Base-by-base conservation (phyloP, 2,329 filamentous ascomycete species). In the Monosporascus sp. region DNA sequence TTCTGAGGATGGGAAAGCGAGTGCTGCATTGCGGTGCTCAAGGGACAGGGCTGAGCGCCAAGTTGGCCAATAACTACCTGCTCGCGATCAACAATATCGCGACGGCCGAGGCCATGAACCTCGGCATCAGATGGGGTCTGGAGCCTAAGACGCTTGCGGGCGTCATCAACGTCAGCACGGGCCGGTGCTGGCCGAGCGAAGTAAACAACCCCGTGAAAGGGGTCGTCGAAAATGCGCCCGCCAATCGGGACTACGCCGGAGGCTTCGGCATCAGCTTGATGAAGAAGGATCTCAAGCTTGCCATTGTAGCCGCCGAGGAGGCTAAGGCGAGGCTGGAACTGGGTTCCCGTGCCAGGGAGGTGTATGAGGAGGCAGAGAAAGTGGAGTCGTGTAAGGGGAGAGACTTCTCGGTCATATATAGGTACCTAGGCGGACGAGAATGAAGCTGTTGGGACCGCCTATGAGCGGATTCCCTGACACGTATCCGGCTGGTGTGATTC, bases 11-110 rank as follows among this genome's bases (percentile, higher is more conserved):
- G 91, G 94, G 94, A 51, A 86, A 86, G 66, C 87, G 87, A 55
- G 87, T 96, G 5, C 79, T 96, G 56, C 91, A 96, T 69, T 88
- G 96, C 63, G 94, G 94, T 4, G 78, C 78, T 1, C 91, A 95
- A 60, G 92, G 91, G 11, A 83, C 89, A 2, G 94, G 94, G 0
- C 80, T 99, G 1, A 89, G 91, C 11, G 94, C 89, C 40, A 99
- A 99, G 74, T 79, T 99, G 35, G 92, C 93, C 51, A 99, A 99
- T 75, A 99, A 99, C 72, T 99, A 99, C 70, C 82, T 97, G 28
- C 78, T 99, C 3, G 93, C 92, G 4, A 85, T 97, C 62, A 95
- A 91, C 77, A 99, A 99, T 72, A 91, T 86, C 54, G 83, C 81
- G 5, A 84, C 82, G 2, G 81, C 82, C 5, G 84, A 86, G 67